These are phyloP conservation scores for Botrytis byssoidea DNA, from an alignment of 2,329 filamentous ascomycete genomes.

Conservation along the genomic window DNA sequence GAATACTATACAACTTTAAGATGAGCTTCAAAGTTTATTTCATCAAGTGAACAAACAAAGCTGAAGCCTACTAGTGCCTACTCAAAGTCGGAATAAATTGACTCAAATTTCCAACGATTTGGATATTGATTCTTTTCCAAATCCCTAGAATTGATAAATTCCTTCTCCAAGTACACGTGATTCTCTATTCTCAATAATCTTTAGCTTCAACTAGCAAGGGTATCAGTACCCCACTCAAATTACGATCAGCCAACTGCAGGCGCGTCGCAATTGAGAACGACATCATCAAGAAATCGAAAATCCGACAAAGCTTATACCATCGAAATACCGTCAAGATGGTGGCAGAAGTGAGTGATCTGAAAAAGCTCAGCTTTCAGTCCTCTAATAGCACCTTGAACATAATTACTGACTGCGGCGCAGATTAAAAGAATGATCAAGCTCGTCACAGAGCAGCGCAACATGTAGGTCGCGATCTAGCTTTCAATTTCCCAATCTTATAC, in stretches of 20 bases:
- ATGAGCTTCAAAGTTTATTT: not conserved
- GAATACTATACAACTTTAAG: not conserved
- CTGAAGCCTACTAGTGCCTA: not conserved
- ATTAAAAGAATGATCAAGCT: conserved; percentile 87
- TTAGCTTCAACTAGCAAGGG: conserved; percentile 5
- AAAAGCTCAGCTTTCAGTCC: not conserved
- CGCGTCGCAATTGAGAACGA: conserved; percentile 13
- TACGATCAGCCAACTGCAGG: conserved; percentile 19
- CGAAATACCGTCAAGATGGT: conserved; percentile 34
- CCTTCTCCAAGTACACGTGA: conserved; percentile 18
- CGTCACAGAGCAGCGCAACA: conserved; percentile 85
- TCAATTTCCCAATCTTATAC: not conserved
- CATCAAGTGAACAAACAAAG: not conserved
- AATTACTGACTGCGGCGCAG: conserved; percentile 42
- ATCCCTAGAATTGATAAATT: not conserved
- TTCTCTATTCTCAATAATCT: conserved; percentile 9
- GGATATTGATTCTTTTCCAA: not conserved
- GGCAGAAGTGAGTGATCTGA: conserved; percentile 33
- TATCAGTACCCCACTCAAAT: conserved; percentile 20
- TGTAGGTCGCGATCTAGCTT: conserved; percentile 45
- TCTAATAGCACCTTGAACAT: not conserved
- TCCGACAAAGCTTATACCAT: conserved; percentile 12
- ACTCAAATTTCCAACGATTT: not conserved
- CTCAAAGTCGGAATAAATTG: not conserved
- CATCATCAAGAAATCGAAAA: conserved; percentile 16